Base-by-base conservation (phyloP, 768 basidiomycete species). In the Rhizopogon rudus region DNA sequence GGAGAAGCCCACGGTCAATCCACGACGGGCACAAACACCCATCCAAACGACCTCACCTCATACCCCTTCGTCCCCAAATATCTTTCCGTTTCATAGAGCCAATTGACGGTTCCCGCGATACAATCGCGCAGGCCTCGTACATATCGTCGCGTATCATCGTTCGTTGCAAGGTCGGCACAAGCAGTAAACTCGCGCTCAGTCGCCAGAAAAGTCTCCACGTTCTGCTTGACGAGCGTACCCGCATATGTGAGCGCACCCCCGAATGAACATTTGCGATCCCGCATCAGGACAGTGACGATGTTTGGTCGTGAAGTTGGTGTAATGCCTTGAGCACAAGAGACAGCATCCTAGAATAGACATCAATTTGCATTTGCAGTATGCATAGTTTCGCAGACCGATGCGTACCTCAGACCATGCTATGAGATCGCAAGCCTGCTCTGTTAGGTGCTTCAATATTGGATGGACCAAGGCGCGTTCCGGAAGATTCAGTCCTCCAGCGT, bases 61-160 rank as follows among this genome's bases (percentile, higher is more conserved):
- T 75, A 76, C 0, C 82, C 82, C 53, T 77, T 78, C 48, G 75
- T 75, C 37, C 81, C 82, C 48, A 87, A 78, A 62, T 79, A 86
- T 43, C 83, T 62, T 56, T 84, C 78, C 0, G 80, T 83, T 66
- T 86, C 82, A 60, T 86, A 87, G 37, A 76, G 56, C 84, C 84
- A 86, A 60, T 86, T 78, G n/a, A 82, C 60, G n/a, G 71, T 73
- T 7, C 85, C 85, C 3, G 77, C 72, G 40, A 87, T 74, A 57
- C 76, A 81, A 56, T 84, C 80, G 37, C 77, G 77, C 29, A 86
- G 64, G 6, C 78, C 78, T n/a, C 69, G 76, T 29, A 81, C 66
- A 59, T 81, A 83, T 4, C 60, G 66, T 20, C 60, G 62, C 28
- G 67, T 64, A 50, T 75, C 71, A 46, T 44, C 58, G 49, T 63